Evolutionary conservation across 1,284 basidiomycete species (phyloP), one percentile per base, ranked within the genome.

Genomic region (Coniophora puteana): DNA sequence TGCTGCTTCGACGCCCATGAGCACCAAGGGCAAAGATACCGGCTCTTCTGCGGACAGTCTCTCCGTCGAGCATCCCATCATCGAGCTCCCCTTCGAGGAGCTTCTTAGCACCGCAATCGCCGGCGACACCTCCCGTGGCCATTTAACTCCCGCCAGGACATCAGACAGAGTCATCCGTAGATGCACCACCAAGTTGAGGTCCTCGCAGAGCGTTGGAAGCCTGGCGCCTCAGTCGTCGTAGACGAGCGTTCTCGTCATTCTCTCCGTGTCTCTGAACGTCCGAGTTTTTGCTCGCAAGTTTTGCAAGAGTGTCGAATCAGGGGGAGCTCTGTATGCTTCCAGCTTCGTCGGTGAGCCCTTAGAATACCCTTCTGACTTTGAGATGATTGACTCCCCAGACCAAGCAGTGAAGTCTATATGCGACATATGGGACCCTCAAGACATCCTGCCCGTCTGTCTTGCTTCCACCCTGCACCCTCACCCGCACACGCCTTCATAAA

Each of bases 191-290:
- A 4, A 27, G 23, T 10, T 21, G 12, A 1, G 11, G 31, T 1
- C 11, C 8, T 3, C 36, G 83, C 83, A 8, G 87, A 89, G 53
- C 89, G 86, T 53, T 82, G 80, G 11, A 89, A 89, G 61, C 89
- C 87, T 52, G 86, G 87, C 23, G 86, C 87, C 4, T 88, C 84
- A 8, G 86, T 89, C 50, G 79, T 89, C 34, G 87, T 89, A 51
- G 81, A 85, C 50, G 89, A 89, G 54, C 80, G 86, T 27, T 85
- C 86, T 4, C 72, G 86, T 4, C 83, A 87, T 51, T 56, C 59
- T 40, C 50, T 65, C 47, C 62, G 57, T 54, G 65, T 72, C 41
- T 44, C 60, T 50, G 66, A 72, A 48, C 64, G 58, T 30, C 51
- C 58, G n/a, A n/a, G n/a, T n/a, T n/a, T n/a, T 44, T 61, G 54